Evolutionary conservation across 192 early-diverging fungal species (phyloP).

Genomic region (Anaeromyces robustus): DNA sequence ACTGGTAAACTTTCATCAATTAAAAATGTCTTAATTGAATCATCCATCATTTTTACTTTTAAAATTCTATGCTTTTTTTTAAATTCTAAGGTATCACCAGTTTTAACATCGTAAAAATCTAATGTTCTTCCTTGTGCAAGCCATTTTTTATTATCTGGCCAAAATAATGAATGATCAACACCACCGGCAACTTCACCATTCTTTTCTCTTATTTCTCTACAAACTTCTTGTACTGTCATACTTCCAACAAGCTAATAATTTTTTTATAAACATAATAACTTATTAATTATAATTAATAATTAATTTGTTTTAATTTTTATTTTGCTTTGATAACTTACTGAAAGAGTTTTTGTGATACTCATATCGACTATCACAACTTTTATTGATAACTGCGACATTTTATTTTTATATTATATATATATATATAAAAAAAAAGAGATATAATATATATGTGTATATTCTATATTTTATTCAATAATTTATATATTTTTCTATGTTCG

Average conservation of each 20-base stretch:
- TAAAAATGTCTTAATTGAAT: constrained; percentile 29
- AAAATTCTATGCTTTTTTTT: constrained; percentile 38
- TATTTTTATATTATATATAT: neutral
- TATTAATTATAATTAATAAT: neutral
- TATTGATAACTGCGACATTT: neutral
- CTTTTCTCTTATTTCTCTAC: constrained; percentile 35
- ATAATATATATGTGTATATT: neutral
- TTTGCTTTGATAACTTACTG: neutral
- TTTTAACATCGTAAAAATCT: constrained; percentile 38
- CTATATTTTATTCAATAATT: no score
- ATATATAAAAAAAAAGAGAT: neutral
- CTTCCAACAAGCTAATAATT: neutral
- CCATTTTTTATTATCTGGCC: constrained; percentile 35
- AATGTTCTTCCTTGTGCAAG: constrained; percentile 26
- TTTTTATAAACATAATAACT: neutral
- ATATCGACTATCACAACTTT: neutral
- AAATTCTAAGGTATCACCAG: constrained; percentile 33
- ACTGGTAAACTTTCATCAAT: constrained; percentile 31
- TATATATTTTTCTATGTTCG: no score
- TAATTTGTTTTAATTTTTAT: no score
- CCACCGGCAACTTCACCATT: constrained; percentile 29
- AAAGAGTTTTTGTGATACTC: neutral
- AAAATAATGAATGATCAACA: constrained; percentile 29
- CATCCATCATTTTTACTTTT: constrained; percentile 29
- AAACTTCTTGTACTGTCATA: constrained; percentile 27